Base-by-base conservation (phyloP, 768 basidiomycete genomes). In the Termitomyces sp. region DNA sequence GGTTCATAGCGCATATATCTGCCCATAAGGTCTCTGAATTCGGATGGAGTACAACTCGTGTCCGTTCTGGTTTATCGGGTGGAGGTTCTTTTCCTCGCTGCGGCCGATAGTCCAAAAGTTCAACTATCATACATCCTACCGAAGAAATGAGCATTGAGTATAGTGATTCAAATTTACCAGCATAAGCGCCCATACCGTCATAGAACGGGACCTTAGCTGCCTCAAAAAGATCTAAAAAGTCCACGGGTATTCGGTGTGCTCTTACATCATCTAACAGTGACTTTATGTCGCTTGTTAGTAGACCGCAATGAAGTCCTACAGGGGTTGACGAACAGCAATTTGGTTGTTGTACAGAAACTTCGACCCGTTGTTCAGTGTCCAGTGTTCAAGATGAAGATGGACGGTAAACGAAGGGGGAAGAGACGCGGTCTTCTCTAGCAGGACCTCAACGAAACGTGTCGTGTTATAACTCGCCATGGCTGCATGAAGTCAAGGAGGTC, bases 341-440 rank as follows among this genome's bases (percentile, higher is more conserved):
- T 82, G 89, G 66, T 85, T 84, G 65, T 88, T 86, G 68, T 93
- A 91, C 55, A 86, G 73, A 67, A 90, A 91, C 76, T 90, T 91
- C 63, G 85, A 82, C 42, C 89, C 86, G 57, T 81, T 84, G 66
- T 93, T 93, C 46, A 94, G 76, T 3, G 83, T 81, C 91, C 91
- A 94, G 68, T 89, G 77, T 64, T 92, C 91, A 25, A 82, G 78
- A 70, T 90, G 79, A 42, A 94, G 77, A 63, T 91, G 85, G 5
- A 94, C 81, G 10, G 85, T 81, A 68, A 94, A 89, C 16, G 91
- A 94, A 1, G 91, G 84, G 1, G 83, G 80, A 14, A 77, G 74
- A 3, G 67, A 66, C 63, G 81, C 76, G 32, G 83, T 79, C 59
- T 75, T 77, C 57, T 81, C 79, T 48, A 91, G 73, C 3, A 92